Evolutionary conservation across 768 basidiomycete species (phyloP).

Genomic region (Nevesoporus exiguus): DNA sequence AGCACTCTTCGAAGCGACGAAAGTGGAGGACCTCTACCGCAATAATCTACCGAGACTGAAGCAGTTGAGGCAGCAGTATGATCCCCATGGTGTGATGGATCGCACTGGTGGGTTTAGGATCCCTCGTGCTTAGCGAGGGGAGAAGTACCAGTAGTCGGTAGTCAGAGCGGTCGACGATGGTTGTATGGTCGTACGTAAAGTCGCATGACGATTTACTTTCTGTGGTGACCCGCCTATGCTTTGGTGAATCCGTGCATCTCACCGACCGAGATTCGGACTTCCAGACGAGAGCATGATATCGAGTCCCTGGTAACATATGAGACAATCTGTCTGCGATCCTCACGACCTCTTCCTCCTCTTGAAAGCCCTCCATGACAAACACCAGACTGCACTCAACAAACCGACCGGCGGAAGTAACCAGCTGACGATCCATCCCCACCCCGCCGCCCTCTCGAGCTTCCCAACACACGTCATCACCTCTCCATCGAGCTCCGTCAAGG

Average conservation of each 20-base stretch:
- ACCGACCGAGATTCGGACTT: too few relatives aligned
- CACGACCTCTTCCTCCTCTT: constrained; percentile 15
- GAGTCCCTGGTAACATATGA: neutral
- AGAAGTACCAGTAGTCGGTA: too few relatives aligned
- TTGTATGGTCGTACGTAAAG: too few relatives aligned
- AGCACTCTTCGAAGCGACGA: constrained; percentile 1
- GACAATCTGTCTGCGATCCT: neutral
- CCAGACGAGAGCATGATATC: neutral
- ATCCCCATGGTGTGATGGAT: neutral
- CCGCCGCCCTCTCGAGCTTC: constrained; percentile 42
- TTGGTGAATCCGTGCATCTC: too few relatives aligned
- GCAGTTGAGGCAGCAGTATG: neutral
- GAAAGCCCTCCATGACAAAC: constrained; percentile 35
- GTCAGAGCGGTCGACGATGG: too few relatives aligned
- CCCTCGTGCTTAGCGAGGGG: too few relatives aligned
- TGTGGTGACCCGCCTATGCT: too few relatives aligned
- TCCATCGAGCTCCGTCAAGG: constrained; percentile 61
- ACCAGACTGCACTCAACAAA: constrained; percentile 44
- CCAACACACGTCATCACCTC: constrained; percentile 39
- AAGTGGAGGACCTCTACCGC: constrained; percentile 11
- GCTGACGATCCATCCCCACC: constrained; percentile 59
- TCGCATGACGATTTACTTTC: too few relatives aligned
- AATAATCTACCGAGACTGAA: neutral
- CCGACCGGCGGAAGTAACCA: constrained; percentile 60
- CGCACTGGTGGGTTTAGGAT: neutral